Conservation (phyloP, 2,329 filamentous ascomycete species). For the Monilinia laxa region DNA sequence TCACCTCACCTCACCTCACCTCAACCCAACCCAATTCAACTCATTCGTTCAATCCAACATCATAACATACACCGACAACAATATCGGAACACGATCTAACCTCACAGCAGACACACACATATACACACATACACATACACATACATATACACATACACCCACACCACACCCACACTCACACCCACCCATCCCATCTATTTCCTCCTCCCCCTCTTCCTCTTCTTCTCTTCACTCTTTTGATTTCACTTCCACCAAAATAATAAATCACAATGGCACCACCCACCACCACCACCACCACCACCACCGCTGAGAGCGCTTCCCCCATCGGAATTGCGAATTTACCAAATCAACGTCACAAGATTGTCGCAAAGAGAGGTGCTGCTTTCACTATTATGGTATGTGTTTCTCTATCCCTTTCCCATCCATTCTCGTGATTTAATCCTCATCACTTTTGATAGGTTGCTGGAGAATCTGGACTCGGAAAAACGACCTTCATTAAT, state of each 20-base stretch:
- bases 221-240: not conserved
- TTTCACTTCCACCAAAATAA: not conserved
- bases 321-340: slow-evolving; percentile 74
- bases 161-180: not conserved
- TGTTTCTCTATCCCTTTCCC: not conserved
- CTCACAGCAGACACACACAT: not conserved
- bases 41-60: slow-evolving; percentile 11
- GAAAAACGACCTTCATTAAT: slow-evolving; percentile 99
- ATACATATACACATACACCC: too few relatives aligned
- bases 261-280: slow-evolving; percentile 53
- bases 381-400: slow-evolving; percentile 98
- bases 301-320: slow-evolving; percentile 58
- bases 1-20: too few relatives aligned
- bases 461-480: slow-evolving; percentile 95
- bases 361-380: slow-evolving; percentile 81
- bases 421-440: not conserved
- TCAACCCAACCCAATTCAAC: not conserved
- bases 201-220: not conserved
- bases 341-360: slow-evolving; percentile 73
- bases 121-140: too few relatives aligned
- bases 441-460: slow-evolving; percentile 56
- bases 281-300: slow-evolving; percentile 44
- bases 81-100: slow-evolving; percentile 18
- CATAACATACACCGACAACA: slow-evolving; percentile 8
- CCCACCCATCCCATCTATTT: not conserved